Conservation (phyloP, 352 stramenopile species). For the Pythium folliculosum region DNA sequence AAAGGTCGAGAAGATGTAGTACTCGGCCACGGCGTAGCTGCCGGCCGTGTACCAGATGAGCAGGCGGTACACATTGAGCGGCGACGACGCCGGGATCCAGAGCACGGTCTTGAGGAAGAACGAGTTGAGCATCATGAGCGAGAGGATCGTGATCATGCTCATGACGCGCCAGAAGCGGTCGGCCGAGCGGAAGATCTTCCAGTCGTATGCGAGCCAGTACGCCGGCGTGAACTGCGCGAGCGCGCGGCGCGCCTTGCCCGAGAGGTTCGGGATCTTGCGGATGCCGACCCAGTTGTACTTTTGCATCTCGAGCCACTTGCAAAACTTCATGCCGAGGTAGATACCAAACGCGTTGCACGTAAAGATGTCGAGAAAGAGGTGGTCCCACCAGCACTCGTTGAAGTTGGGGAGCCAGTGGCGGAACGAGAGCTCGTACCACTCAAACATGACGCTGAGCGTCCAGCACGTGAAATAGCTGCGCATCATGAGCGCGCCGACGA, state of each 20-base stretch:
- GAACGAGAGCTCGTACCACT: slow-evolving; percentile 89
- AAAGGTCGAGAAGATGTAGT: slow-evolving; percentile 90
- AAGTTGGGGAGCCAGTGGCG: slow-evolving; percentile 93
- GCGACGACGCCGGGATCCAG: slow-evolving; percentile 84
- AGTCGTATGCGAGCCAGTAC: slow-evolving; percentile 92
- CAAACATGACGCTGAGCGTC: slow-evolving; percentile 83
- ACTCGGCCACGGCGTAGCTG: slow-evolving; percentile 87
- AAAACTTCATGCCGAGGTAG: slow-evolving; percentile 87
- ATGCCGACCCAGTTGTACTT: slow-evolving; percentile 90
- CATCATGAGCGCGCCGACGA: slow-evolving; percentile 86
- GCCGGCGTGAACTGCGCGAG: slow-evolving; percentile 89
- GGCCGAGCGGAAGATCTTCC: slow-evolving; percentile 92
- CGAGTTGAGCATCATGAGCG: slow-evolving; percentile 95
- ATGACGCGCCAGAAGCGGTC: slow-evolving; percentile 90
- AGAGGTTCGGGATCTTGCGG: slow-evolving; percentile 80
- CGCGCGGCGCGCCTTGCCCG: slow-evolving; percentile 79
- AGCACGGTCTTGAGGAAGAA: slow-evolving; percentile 95
- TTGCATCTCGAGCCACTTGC: slow-evolving; percentile 86
- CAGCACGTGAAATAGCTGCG: slow-evolving; percentile 84
- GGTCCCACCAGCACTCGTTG: slow-evolving; percentile 96
- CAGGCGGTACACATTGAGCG: slow-evolving; percentile 81
- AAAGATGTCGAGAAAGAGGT: slow-evolving; percentile 93
- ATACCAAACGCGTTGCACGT: slow-evolving; percentile 93
- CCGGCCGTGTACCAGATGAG: slow-evolving; percentile 84
- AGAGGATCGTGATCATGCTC: slow-evolving; percentile 89